Conservation (phyloP, 768 basidiomycete species). For the Pleurotus tuber-regium region DNA sequence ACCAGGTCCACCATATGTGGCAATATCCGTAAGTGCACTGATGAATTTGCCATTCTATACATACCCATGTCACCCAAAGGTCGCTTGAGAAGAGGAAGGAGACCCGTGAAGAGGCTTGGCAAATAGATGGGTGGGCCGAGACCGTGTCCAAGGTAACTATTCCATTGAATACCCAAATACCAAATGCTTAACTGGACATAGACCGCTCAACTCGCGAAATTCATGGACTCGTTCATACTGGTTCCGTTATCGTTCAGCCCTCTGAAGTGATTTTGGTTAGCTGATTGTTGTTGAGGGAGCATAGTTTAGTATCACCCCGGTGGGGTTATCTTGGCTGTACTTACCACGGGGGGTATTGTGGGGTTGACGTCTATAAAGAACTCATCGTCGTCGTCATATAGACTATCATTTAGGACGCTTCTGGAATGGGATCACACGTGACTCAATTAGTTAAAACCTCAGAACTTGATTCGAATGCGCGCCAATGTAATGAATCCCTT, state of each 20-base stretch:
- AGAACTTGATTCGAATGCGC: background rate
- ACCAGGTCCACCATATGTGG: conserved; percentile 96
- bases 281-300: no score
- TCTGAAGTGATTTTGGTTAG: conserved; percentile 64
- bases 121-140: conserved; percentile 92
- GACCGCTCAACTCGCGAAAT: conserved; percentile 85
- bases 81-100: conserved; percentile 80
- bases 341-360: no score
- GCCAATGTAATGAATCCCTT: conserved; percentile 16
- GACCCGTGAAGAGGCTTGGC: conserved; percentile 88
- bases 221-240: conserved; percentile 87
- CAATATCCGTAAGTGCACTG: conserved; percentile 76
- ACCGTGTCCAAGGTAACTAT: conserved; percentile 81
- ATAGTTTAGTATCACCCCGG: no score
- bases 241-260: conserved; percentile 80
- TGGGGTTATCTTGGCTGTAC: no score
- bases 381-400: no score
- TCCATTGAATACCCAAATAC: conserved; percentile 6
- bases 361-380: no score
- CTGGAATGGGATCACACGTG: no score
- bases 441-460: background rate
- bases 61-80: conserved; percentile 31
- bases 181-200: conserved; percentile 29
- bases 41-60: conserved; percentile 12
- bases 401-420: no score